Evolutionary conservation across 2,329 filamentous ascomycete genomes (phyloP), one percentile per base, ranked within the genome.

Genomic region (Xylaria sp.): DNA sequence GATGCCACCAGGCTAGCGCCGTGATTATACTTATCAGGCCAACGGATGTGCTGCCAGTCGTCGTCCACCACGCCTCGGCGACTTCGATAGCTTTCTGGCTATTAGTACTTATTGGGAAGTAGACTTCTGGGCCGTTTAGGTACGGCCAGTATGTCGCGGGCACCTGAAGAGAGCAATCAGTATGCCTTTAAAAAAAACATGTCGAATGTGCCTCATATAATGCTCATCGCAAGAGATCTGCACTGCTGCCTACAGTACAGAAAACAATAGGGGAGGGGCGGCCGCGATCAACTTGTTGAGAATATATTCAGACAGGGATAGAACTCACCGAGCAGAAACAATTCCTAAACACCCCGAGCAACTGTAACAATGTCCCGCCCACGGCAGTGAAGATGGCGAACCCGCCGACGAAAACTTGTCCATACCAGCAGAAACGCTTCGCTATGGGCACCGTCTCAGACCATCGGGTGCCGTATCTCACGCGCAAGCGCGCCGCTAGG

Each of bases 1-100:
- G 73, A 40, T 76, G 73, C 73, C 73, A 76, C 74, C 72, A 75
- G 8, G 71, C 72, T 25, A 75, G 63, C 12, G 71, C 66, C 21
- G 69, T 73, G 3, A 74, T 67, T 8, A 73, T 59, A 25, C 68
- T 69, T 15, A 74, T 58, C 3, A 72, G 47, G 0, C 63, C 67
- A 6, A 73, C 71, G 0, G 70, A 68, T 4, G 63, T 68, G n/a
- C 58, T 69, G 0, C 72, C 72, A 4, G 67, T 70, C 6, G 68
- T 57, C 0, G 67, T 70, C 72, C 73, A 75, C 70, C 71, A 76
- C 9, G 63, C 47, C 54, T 66, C 51, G 0, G 71, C 72, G 8
- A 69, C 71, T 25, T 53, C 37, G 33, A 74, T 74, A 9, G 65
- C 68, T 17, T 59, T 71, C 12, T 65, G 65, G 3, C 67, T 70